Evolutionary conservation across 148 eudicot species (phyloP).

Genomic region (Fallopia convolvulus): DNA sequence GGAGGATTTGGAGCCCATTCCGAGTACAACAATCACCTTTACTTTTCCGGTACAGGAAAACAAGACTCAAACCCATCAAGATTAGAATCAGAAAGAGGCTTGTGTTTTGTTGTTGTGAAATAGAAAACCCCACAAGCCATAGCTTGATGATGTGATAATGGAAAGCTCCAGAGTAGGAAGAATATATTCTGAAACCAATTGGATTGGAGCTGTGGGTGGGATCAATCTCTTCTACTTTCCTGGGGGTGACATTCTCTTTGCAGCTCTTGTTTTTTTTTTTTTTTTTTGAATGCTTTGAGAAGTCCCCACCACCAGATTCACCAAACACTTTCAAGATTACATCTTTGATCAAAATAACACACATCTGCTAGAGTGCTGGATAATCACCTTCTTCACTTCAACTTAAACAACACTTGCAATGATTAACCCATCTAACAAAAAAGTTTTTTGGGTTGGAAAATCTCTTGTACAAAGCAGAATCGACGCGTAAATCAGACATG

Average conservation of each 20-base stretch:
- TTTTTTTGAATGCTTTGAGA: slow-evolving; percentile 7
- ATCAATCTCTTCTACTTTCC: slow-evolving; percentile 1
- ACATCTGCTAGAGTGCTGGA: background rate
- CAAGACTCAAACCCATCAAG: background rate
- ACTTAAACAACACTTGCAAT: background rate
- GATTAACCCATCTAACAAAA: background rate
- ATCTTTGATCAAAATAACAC: background rate
- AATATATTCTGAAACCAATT: slow-evolving; percentile 3
- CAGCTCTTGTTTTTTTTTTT: background rate
- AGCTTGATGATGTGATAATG: background rate
- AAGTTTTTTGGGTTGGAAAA: background rate
- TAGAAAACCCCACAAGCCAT: background rate
- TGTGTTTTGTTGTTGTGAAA: background rate
- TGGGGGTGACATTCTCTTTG: slow-evolving; percentile 6
- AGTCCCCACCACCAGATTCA: slow-evolving; percentile 7
- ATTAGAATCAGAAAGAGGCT: background rate
- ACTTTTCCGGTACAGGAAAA: background rate
- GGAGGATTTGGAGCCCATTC: too few species aligned
- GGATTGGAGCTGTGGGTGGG: slow-evolving; percentile 10
- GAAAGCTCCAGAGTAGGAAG: slow-evolving; percentile 3
- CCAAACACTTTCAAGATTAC: background rate
- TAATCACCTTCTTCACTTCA: background rate
- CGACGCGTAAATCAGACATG: background rate
- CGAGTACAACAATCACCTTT: too few species aligned
- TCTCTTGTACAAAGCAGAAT: background rate